These are phyloP conservation scores for Stylonectria norvegica DNA, from an alignment of 2,329 filamentous ascomycete species.

Conservation along the genomic window DNA sequence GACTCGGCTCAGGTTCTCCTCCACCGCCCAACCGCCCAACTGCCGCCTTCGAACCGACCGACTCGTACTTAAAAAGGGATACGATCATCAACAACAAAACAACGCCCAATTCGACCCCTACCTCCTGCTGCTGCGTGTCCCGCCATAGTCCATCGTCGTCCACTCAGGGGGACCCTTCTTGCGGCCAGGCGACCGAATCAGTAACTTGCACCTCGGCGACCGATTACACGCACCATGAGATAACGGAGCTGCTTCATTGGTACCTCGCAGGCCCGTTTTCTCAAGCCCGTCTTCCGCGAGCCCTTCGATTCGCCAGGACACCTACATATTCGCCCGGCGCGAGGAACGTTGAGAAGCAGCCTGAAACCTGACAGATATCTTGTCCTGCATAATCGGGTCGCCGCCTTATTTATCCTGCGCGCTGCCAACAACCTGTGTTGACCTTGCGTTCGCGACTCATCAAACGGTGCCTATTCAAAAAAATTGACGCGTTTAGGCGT, in stretches of 20 bases:
- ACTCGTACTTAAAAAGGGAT: too few relatives aligned
- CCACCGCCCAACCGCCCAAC: too few relatives aligned
- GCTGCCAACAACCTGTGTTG: constrained; percentile 11
- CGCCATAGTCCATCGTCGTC: constrained; percentile 13
- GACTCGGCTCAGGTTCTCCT: too few relatives aligned
- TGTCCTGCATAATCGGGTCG: constrained; percentile 27
- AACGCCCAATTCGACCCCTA: constrained; percentile 19
- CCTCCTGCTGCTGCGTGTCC: constrained; percentile 21
- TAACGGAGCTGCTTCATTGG: constrained; percentile 38
- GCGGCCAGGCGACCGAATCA: constrained; percentile 29
- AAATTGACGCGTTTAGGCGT: constrained; percentile 23
- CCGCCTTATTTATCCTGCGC: constrained; percentile 22
- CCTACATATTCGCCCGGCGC: constrained; percentile 20
- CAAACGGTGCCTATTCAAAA: constrained; percentile 6
- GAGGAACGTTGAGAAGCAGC: constrained; percentile 19
- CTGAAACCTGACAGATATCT: constrained; percentile 29
- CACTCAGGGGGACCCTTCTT: constrained; percentile 20
- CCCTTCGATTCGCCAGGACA: constrained; percentile 19
- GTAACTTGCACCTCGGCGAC: constrained; percentile 32
- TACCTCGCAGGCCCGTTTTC: constrained; percentile 24
- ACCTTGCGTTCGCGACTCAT: constrained; percentile 4
- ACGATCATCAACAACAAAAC: background rate
- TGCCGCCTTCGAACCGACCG: too few relatives aligned
- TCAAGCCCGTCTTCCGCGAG: constrained; percentile 9
- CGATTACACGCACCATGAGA: constrained; percentile 41